A percentile compares a stretch with the other conserved stretches of the same genome.
phyloP scores from a whole-genome alignment of 345 rosid species.

The Cochlearia excelsa region DNA sequence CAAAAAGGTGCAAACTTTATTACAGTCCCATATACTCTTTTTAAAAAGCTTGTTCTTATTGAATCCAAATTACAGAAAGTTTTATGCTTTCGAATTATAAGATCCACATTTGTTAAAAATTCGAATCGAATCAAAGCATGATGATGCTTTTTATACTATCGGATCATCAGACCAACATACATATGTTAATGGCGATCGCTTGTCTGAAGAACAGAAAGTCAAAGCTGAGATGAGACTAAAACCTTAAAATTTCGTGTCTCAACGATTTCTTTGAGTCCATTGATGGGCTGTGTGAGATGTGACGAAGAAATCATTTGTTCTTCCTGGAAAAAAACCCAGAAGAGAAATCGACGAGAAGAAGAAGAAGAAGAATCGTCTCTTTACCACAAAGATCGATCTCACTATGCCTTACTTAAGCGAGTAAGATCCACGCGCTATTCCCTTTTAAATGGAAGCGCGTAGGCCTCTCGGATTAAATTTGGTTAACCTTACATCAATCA shows the following conservation, averaged over 20 bases:
- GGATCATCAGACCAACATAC: conserved; percentile 5
- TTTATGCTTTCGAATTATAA: conserved; percentile 4
- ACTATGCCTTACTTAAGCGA: conserved; percentile 14
- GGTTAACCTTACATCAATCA: too few relatives aligned
- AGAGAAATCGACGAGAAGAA: not conserved
- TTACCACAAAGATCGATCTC: not conserved
- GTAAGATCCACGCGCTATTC: conserved; percentile 10
- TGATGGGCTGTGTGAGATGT: conserved; percentile 50
- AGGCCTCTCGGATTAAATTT: too few relatives aligned
- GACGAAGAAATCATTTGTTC: conserved; percentile 24
- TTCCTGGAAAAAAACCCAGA: conserved; percentile 5
- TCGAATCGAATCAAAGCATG: not conserved
- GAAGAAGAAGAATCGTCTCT: not conserved
- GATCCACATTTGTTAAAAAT: not conserved
- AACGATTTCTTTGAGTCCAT: conserved; percentile 58
- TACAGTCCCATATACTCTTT: not conserved
- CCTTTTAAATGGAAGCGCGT: too few relatives aligned
- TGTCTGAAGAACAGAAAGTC: not conserved
- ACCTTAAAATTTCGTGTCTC: conserved; percentile 88
- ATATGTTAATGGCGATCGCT: not conserved
- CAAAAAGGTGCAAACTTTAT: not conserved
- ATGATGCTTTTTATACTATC: not conserved
- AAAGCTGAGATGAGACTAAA: not conserved
- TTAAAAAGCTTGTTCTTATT: not conserved
- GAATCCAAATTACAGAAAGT: conserved; percentile 18